Evolutionary conservation across 805 yeast species (phyloP), one percentile per base, ranked within the genome.

Genomic region (Yarrowia sp.): DNA sequence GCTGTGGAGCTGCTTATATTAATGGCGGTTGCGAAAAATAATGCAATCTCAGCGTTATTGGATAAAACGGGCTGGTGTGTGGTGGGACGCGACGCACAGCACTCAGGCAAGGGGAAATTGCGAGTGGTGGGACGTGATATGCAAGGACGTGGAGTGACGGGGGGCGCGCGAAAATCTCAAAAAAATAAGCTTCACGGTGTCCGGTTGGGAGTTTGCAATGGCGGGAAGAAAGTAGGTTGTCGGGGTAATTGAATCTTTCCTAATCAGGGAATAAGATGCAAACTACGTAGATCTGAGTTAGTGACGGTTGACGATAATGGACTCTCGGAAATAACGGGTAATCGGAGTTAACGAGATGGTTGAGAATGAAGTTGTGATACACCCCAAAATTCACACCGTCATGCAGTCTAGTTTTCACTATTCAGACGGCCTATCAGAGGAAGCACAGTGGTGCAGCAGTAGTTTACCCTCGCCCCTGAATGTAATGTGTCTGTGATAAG

Each of bases 11-110:
- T 54, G 61, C 61, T 54, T 54, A 36, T 54, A 54, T 54, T 35
- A 26, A 38, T 17, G 12, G 38, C 43, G 33, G 44, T 33, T 38
- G 46, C 28, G 54, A 11, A 26, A 54, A 54, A 54, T 32, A 36
- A 36, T 54, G 61, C 61, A 54, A 54, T 54, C 28, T 33, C 46
- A 38, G 61, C 61, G 61, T 24, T 38, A 54, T 54, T 54, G 46
- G 46, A 26, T 22, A 33, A 51, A 51, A 35, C 59, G 61, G 61
- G 61, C 61, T 54, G 61, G 61, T 36, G 46, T 22, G 16, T 26
- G 61, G 61, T 54, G 61, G 61, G 61, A 54, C 61, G 61, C 61
- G 61, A 54, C 61, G 61, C 46, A 54, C 61, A 38, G 61, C 61
- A 54, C 46, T 26, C 61, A 54, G 46, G 61, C 61, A 54, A 54